Evolutionary conservation across 306 rosid species (phyloP), one percentile per base, ranked within the genome.

Genomic region (Quercus variabilis): DNA sequence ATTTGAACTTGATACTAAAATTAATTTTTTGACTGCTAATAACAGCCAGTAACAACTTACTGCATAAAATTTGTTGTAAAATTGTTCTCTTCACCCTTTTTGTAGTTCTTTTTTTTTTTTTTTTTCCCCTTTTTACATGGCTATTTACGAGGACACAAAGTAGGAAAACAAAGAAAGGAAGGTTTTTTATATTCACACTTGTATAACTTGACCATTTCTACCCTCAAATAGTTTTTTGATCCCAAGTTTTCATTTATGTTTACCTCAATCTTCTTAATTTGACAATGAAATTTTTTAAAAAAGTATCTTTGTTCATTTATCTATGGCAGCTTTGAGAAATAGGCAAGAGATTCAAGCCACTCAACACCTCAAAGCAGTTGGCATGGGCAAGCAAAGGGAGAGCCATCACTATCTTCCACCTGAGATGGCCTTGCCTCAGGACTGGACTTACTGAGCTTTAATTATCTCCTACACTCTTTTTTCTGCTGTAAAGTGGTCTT

Each of bases 361-460:
- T 46, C 57, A 71, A 14, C 75, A 11, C 46, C 5, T 43, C 1
- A 35, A 59, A 60, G 69, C 60, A 18, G 33, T 43, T 23, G 74
- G 54, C 12, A 3, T 55, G 30, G 56, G 49, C 55, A 58, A 63
- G 49, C 81, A 69, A 4, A 71, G 41, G 78, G 82, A 69, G 19
- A 56, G 56, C 30, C 35, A 26, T 69, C 55, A 55, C 72, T 74
- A 73, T 55, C 77, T 14, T 62, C 54, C 69, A 33, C 58, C 84
- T 74, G 81, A 83, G 55, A 26, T 75, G 79, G 31, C 52, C 35
- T 83, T 86, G 81, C 90, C 90, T 35, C 74, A 73, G 55, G 85
- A 86, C 69, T 83, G 85, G 87, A 78, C 84, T 11, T 83, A 81
- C 54, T 86, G 67, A 78, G 49, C 75, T 64, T 64, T 3, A 4